phyloP scores from a whole-genome alignment of 2,329 filamentous ascomycete species.

The Ophioceras dolichostomum region DNA sequence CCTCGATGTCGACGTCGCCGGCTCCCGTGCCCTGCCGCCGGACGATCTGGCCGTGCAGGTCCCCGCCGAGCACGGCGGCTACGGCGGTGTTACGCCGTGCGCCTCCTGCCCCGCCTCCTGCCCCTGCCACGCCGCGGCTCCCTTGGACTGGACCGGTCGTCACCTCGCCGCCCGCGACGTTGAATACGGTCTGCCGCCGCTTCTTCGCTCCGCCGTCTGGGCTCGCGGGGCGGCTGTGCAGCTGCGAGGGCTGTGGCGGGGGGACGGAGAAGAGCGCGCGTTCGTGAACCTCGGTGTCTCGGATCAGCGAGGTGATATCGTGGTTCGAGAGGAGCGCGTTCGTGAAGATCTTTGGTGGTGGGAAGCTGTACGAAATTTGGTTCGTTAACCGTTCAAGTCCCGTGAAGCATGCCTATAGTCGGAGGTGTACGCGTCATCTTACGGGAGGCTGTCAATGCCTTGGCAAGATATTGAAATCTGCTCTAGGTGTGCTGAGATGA shows the following conservation, averaged over 20 bases:
- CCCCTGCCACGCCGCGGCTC: constrained; percentile 18
- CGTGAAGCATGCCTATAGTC: no score
- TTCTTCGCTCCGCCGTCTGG: constrained; percentile 33
- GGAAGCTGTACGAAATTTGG: constrained; percentile 64
- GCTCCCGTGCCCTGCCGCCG: constrained; percentile 36
- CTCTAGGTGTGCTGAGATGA: constrained; percentile 60
- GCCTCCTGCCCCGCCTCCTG: constrained; percentile 28
- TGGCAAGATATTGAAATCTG: constrained; percentile 67
- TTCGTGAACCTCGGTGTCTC: constrained; percentile 90
- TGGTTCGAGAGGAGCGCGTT: constrained; percentile 79
- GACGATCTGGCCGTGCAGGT: constrained; percentile 72
- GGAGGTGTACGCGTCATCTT: constrained; percentile 16
- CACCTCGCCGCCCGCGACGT: constrained; percentile 49
- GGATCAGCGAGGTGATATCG: constrained; percentile 89
- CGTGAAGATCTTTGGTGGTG: constrained; percentile 85
- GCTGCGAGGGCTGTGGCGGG: constrained; percentile 41
- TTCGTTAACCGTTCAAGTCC: no score
- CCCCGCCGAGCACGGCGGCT: constrained; percentile 74
- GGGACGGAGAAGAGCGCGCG: constrained; percentile 90
- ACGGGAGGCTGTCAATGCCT: constrained; percentile 66
- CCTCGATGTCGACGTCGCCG: constrained; percentile 72
- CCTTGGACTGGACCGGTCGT: constrained; percentile 35
- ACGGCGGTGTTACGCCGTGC: constrained; percentile 71
- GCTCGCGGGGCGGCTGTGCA: constrained; percentile 25
- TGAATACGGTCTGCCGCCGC: constrained; percentile 53